phyloP scores from a whole-genome alignment of 768 basidiomycete species.

The Leucocoprinus leucothites region DNA sequence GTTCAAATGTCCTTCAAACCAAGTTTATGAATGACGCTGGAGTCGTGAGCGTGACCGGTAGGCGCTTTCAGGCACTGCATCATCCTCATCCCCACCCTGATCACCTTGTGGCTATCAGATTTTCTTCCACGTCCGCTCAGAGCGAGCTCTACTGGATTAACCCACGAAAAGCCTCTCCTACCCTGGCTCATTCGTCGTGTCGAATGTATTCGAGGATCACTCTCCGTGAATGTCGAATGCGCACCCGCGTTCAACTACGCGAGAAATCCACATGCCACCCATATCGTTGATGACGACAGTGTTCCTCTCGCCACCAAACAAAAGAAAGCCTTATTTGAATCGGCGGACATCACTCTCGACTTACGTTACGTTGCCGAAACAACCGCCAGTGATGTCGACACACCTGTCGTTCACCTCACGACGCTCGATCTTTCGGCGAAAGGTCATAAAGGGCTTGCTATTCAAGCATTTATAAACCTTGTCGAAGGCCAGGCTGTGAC shows the following conservation, averaged over 20 bases:
- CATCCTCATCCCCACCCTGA: neutral
- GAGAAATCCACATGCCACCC: conserved; percentile 65
- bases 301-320: conserved; percentile 29
- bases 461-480: conserved; percentile 56
- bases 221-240: conserved; percentile 84
- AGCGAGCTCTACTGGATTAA: conserved; percentile 26
- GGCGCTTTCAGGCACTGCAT: neutral
- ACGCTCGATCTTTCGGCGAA: conserved; percentile 62
- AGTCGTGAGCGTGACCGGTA: conserved; percentile 80
- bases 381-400: conserved; percentile 33
- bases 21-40: conserved; percentile 92
- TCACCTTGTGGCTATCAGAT: conserved; percentile 36
- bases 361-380: conserved; percentile 70
- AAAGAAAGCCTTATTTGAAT: conserved; percentile 62
- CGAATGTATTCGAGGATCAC: conserved; percentile 81
- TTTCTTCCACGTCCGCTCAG: conserved; percentile 71
- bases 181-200: conserved; percentile 85
- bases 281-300: conserved; percentile 45
- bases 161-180: conserved; percentile 57
- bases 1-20: conserved; percentile 84
- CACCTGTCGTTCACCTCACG: conserved; percentile 55
- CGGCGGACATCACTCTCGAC: conserved; percentile 60
- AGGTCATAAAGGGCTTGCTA: conserved; percentile 73
- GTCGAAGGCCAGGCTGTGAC: conserved; percentile 88
- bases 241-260: conserved; percentile 98